These are phyloP conservation scores for Setaria italica DNA, from an alignment of 202 grass and related monocot genomes.

Conservation along the genomic window DNA sequence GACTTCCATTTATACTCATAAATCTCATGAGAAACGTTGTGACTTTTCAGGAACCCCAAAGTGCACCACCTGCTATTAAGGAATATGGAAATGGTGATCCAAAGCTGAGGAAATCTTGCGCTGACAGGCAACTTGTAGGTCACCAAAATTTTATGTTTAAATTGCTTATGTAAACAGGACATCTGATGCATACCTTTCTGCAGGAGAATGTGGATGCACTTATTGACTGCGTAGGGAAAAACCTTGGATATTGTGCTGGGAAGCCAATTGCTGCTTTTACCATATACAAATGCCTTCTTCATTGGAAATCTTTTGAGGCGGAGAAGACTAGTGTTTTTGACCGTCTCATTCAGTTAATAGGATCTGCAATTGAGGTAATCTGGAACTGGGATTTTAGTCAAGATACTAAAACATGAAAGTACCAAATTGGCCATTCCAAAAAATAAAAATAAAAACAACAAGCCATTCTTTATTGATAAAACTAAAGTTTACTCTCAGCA, in stretches of 20 bases:
- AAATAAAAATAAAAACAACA: background rate
- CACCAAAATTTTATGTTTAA: conserved; percentile 36
- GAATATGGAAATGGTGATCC: conserved; percentile 65
- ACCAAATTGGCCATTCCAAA: background rate
- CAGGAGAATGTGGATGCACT: conserved; percentile 95
- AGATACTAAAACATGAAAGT: conserved; percentile 16
- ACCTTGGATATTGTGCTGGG: conserved; percentile 89
- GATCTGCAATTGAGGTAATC: conserved; percentile 95
- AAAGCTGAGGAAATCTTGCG: conserved; percentile 68
- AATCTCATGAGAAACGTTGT: conserved; percentile 26
- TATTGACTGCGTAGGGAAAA: conserved; percentile 76
- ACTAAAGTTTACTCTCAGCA: conserved; percentile 2
- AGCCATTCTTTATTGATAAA: background rate
- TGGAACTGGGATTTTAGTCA: conserved; percentile 35
- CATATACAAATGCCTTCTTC: conserved; percentile 97
- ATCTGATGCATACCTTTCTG: conserved; percentile 46
- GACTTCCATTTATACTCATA: conserved; percentile 24
- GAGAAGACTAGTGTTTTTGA: conserved; percentile 99
- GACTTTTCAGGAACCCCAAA: conserved; percentile 80
- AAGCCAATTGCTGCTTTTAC: conserved; percentile 96
- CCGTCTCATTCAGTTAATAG: conserved; percentile 96
- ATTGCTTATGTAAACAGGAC: conserved; percentile 47
- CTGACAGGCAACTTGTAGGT: conserved; percentile 90
- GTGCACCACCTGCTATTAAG: conserved; percentile 86
- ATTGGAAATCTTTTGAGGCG: conserved; percentile 99